A percentile compares a stretch with the other conserved stretches of the same genome.
Conservation (phyloP, 257 asterid genomes). For the Jacaranda mimosifolia region DNA sequence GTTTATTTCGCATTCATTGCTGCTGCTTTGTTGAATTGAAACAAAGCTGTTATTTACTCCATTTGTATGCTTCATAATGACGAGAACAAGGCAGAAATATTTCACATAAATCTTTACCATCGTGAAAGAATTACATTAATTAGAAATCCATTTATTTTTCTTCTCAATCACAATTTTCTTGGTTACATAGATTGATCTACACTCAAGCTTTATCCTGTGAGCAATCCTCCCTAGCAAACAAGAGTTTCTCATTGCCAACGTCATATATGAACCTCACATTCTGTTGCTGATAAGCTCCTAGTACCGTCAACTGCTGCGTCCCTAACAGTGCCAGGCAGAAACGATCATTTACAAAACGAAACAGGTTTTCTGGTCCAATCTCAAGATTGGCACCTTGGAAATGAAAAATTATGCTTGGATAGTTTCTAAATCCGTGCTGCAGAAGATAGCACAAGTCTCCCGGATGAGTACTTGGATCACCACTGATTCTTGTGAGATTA, state of each 20-base stretch:
- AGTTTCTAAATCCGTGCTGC: background rate
- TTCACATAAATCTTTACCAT: too few relatives aligned
- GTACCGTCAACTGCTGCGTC: background rate
- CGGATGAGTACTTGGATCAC: background rate
- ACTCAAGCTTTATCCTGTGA: conserved; percentile 18
- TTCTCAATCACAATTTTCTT: too few relatives aligned
- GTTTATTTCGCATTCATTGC: too few relatives aligned
- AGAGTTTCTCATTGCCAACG: background rate
- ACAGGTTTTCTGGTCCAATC: conserved; percentile 11
- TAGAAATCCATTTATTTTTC: too few relatives aligned
- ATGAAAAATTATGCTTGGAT: conserved; percentile 18
- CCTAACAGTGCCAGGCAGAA: conserved; percentile 21
- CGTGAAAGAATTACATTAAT: too few relatives aligned
- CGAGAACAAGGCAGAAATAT: too few relatives aligned
- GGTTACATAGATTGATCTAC: too few relatives aligned
- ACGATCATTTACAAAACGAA: background rate
- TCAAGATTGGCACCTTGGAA: conserved; percentile 19
- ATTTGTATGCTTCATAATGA: too few relatives aligned
- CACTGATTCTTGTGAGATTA: background rate
- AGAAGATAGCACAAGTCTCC: conserved; percentile 7
- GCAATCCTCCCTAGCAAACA: conserved; percentile 27
- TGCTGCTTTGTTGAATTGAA: too few relatives aligned
- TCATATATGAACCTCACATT: conserved; percentile 18
- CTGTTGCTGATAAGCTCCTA: conserved; percentile 36
- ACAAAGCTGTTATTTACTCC: too few relatives aligned